Evolutionary conservation across 2,329 filamentous ascomycete species (phyloP), one percentile per base, ranked within the genome.

Genomic region (Ramichloridium luteum): DNA sequence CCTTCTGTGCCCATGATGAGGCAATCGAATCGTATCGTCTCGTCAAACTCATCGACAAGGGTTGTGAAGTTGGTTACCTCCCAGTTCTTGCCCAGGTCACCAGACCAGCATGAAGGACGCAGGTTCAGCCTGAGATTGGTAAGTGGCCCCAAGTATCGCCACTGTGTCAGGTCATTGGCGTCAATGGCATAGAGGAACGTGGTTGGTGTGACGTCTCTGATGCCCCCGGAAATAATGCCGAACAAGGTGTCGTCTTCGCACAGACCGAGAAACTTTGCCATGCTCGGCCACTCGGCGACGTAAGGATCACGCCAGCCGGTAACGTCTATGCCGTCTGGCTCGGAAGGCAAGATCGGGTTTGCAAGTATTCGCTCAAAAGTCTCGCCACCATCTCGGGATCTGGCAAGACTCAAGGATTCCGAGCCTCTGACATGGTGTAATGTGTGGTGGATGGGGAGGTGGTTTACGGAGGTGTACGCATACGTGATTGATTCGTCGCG

Each of bases 41-140:
- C 41, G 6, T 53, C 44, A 2, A 50, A 11, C 9, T 36, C 43
- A 11, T 61, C 55, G 1, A 35, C 41, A 11, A 68, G 47, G 0
- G 58, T 61, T 40, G 62, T 48, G 27, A 68, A 57, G 39, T 65
- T 68, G 13, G 56, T 59, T 6, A 62, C 62, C 39, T 70, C 65
- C 64, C 65, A 68, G 31, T 70, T 70, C 6, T 60, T 51, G 0
- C 66, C 67, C 8, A 66, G 53, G 27, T 69, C 63, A 3, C 65
- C 62, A 0, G 58, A 60, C 65, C 67, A 70, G 28, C 53, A 48
- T 0, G 61, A 61, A 0, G 57, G 46, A 4, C 48, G 47, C 16
- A 56, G 53, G 14, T 60, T 60, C 6, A 57, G 40, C 0, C 56
- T 56, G 4, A 64, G 39, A 29, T 64, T 50, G 4, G 60, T 40